phyloP scores from a whole-genome alignment of 495 filamentous ascomycete genomes.

The Talaromyces wortmannii region DNA sequence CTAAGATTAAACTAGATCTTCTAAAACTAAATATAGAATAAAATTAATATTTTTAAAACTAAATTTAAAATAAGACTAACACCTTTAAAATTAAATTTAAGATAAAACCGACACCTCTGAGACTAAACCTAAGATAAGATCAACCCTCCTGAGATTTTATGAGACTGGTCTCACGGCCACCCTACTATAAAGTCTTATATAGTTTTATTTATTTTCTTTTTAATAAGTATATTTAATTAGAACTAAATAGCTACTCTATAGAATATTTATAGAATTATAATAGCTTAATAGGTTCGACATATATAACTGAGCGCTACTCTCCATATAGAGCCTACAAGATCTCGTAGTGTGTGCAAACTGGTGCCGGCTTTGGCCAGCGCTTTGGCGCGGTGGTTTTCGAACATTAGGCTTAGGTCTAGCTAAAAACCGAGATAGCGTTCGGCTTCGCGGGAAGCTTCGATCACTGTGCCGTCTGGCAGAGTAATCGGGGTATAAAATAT shows the following conservation, averaged over 20 bases:
- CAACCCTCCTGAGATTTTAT: too few species aligned
- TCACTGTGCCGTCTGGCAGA: not conserved
- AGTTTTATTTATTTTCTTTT: too few species aligned
- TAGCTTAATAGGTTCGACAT: too few species aligned
- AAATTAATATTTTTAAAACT: too few species aligned
- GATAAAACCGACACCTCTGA: too few species aligned
- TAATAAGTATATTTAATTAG: not conserved
- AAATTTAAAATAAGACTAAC: too few species aligned
- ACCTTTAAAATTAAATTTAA: too few species aligned
- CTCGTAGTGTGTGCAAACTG: slow-evolving; percentile 7
- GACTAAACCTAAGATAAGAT: too few species aligned
- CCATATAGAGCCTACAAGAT: slow-evolving; percentile 8
- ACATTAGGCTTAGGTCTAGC: slow-evolving; percentile 11
- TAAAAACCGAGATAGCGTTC: slow-evolving; percentile 8
- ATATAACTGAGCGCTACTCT: slow-evolving; percentile 5
- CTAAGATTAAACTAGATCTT: too few species aligned
- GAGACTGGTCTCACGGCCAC: too few species aligned
- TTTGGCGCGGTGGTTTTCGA: slow-evolving; percentile 4
- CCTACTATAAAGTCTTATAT: too few species aligned
- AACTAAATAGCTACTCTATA: slow-evolving; percentile 6
- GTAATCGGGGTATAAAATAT: not conserved
- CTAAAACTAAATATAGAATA: too few species aligned
- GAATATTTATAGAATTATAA: slow-evolving; percentile 10
- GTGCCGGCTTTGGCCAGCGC: slow-evolving; percentile 5
- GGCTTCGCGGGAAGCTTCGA: not conserved